phyloP scores from a whole-genome alignment of 129 eudicot genomes.

The Artemisia argyi region DNA sequence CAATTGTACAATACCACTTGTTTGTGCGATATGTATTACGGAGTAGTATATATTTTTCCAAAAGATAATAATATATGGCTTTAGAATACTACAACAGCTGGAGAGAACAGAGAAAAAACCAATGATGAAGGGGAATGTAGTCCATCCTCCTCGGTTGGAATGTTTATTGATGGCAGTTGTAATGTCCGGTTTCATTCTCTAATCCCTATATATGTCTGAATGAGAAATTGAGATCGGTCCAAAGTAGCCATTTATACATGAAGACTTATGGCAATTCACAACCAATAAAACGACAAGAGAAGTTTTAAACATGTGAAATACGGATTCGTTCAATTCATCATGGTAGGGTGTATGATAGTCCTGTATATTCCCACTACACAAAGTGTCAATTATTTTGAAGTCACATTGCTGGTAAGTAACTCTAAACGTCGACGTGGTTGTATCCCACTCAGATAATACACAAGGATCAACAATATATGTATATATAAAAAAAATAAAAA shows the following conservation, averaged over 20 bases:
- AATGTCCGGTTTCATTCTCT: neutral
- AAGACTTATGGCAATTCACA: neutral
- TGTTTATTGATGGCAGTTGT: conserved; percentile 8
- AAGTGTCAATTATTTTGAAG: no score
- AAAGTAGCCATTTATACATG: neutral
- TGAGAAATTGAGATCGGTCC: neutral
- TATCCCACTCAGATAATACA: no score
- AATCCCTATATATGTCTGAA: neutral
- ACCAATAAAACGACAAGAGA: neutral
- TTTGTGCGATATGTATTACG: no score
- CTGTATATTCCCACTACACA: neutral
- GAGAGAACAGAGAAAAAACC: conserved; percentile 15
- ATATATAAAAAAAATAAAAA: no score
- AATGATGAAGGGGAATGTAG: conserved; percentile 33
- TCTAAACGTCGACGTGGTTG: no score
- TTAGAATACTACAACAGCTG: no score
- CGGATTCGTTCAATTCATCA: neutral
- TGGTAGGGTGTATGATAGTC: neutral
- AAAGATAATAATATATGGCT: neutral
- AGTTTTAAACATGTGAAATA: neutral
- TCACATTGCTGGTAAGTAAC: no score
- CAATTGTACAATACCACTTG: no score
- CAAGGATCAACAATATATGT: no score
- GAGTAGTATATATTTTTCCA: no score
- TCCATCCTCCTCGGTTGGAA: conserved; percentile 38